Evolutionary conservation across 2,329 filamentous ascomycete species (phyloP), one percentile per base, ranked within the genome.

Genomic region (Cladophialophora psammophila): DNA sequence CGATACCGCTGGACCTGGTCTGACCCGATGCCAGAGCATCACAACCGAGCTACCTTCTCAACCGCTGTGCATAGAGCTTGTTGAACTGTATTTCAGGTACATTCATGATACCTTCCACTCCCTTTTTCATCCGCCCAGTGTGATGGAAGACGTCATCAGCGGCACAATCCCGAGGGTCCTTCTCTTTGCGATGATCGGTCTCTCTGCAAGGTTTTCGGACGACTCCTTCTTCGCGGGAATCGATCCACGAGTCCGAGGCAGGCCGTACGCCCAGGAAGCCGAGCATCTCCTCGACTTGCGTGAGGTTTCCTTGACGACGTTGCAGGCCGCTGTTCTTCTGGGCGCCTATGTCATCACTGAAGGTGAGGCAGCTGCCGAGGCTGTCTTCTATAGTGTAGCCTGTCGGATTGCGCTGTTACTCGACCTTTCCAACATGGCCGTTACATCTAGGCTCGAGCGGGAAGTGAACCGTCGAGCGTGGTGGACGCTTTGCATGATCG

Each of bases 401-500:
- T 76, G 75, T 64, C 76, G 79, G 2, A 76, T 79, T 66, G 77
- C 78, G 6, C 71, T 78, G 42, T 69, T 78, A 6, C 68, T 80
- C 20, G 75, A 80, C 63, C 73, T 81, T 1, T 77, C 78, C 1
- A 76, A 77, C 38, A 68, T 76, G 55, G 66, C 70, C n/a, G 71
- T 69, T 8, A 50, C 70, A 1, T 76, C 69, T 36, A 68, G 65
- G 0, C 67, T 81, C 0, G 74, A 79, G n/a, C 67, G 75, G n/a
- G 78, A 82, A 65, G 72, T 78, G 7, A 78, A 80, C 42, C 73
- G 74, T 7, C 64, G 75, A 73, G 75, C 75, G 5, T 81, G 78
- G 77, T 80, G 79, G 79, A 75, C 77, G 1, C 69, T 80, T 1
- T 79, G 75, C 67, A 80, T 81, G 79, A 78, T 80, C 53, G 79